Percentiles rank a stretch among this genome's conserved stretches.
Conservation (phyloP, 192 early-diverging fungal genomes). For the Coemansia sp. region DNA sequence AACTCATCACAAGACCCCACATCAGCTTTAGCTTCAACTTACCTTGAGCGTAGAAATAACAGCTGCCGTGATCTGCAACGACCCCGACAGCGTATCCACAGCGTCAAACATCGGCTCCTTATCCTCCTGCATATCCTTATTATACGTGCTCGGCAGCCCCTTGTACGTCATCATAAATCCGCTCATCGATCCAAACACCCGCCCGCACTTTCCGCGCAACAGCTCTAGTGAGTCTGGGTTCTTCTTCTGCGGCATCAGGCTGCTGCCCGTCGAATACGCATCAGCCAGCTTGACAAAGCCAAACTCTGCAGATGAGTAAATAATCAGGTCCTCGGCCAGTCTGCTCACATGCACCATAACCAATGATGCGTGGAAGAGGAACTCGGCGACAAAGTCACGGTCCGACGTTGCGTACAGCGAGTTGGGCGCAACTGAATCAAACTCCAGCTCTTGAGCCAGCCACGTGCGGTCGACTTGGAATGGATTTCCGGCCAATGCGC, state of each 20-base stretch:
- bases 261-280: conserved; percentile 96
- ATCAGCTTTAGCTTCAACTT: conserved; percentile 6
- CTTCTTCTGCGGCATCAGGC: conserved; percentile 99
- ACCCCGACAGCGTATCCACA: conserved; percentile 83
- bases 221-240: conserved; percentile 97
- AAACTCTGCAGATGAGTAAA: conserved; percentile 91
- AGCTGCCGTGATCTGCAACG: conserved; percentile 89
- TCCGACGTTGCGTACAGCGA: conserved; percentile 89
- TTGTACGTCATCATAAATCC: conserved; percentile 99
- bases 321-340: conserved; percentile 93
- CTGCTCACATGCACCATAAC: conserved; percentile 91
- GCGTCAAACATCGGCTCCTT: conserved; percentile 99
- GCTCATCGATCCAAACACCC: conserved; percentile 92
- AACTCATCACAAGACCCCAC: conserved; percentile 27
- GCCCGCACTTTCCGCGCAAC: conserved; percentile 93
- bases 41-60: conserved; percentile 86
- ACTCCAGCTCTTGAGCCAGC: conserved; percentile 86
- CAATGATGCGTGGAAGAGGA: conserved; percentile 90
- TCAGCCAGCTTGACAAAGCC: conserved; percentile 93
- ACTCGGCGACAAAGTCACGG: conserved; percentile 97
- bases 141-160: conserved; percentile 96
- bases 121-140: conserved; percentile 99
- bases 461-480: conserved; percentile 93
- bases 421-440: conserved; percentile 82
- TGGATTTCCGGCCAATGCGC: conserved; percentile 95